Evolutionary conservation across 108 stramenopile species (phyloP), one percentile per base, ranked within the genome.

Genomic region (Schizochytrium sp.): DNA sequence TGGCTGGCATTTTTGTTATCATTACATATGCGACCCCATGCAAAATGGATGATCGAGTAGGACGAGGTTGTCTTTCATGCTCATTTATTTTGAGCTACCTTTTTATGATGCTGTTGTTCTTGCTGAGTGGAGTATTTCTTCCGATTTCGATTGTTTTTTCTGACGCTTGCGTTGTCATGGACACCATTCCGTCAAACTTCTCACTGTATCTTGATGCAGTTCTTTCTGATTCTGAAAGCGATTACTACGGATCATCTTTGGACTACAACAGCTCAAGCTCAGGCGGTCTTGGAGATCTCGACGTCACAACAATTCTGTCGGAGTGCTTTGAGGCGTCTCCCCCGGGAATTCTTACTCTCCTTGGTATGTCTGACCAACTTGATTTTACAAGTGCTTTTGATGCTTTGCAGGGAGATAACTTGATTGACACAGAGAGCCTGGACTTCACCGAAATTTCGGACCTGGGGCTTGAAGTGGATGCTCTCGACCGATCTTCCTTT

Each of bases 21-120:
- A 5, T 83, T 47, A 55, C 76, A 5, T 55, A 19, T 13, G 50
- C 53, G 0, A 83, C 76, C 13, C 76, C 76, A 55, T 83, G 76
- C 76, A 83, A 83, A 40, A 55, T 83, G 7, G 76, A 83, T 3
- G 76, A 83, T 40, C 49, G 55, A 40, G 76, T 83, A 0, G 76
- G 50, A 5, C 47, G 10, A 2, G 47, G 47, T n/a, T 55, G 76
- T 40, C 76, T 83, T 10, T 55, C 47, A 40, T 13, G 45, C 47
- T 55, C 50, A 38, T 83, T 49, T 1, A 38, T 46, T 28, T 40
- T 49, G 17, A 55, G 50, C 47, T 83, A 83, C 3, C 76, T 83
- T 17, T 83, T 83, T 2, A 83, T 83, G 76, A 83, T 55, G 50
- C 50, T 83, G 8, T 0, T 83, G 17, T 83, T 83, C 40, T 53